Base-by-base conservation (phyloP, 495 filamentous ascomycete genomes). In the Pseudotulostoma volvatum region DNA sequence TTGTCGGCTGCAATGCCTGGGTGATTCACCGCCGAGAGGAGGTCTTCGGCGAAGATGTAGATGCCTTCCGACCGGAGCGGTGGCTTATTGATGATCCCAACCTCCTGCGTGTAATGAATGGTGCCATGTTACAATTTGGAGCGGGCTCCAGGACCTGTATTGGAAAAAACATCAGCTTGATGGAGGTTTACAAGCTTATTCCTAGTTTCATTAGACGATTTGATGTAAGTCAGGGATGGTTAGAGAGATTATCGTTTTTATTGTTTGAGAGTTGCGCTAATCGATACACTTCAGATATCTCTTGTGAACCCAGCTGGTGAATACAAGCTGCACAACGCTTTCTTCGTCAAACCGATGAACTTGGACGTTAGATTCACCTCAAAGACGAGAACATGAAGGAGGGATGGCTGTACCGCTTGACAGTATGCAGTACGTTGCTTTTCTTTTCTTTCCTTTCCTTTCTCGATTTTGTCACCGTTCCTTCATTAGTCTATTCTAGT, bases 131-230 rank as follows among this genome's bases (percentile, higher is more conserved):
- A 41, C 74, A 77, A 77, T 84, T 79, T 60, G 77, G 78, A 1
- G 67, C 70, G 2, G 78, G 78, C 0, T 56, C 64, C 11, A 50
- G 77, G 33, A 73, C 70, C 0, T 84, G 78, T 45, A 74, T 80
- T 34, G 78, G 78, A 3, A 72, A 73, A 70, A 83, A 87, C 45
- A 83, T 90, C 42, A 75, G 71, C 18, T 48, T 85, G 47, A 48
- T 84, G 53, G 83, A 87, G 67, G 78, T 87, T 41, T 78, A 82
- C 45, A 90, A 90, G 62, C 48, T 87, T 31, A 68, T 86, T 14
- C 83, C 81, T 33, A 76, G 68, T 41, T 61, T 87, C 45, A 51
- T 86, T 45, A 63, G 77, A 41, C 58, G 71, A 40, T 88, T 84
- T 55, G 74, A 82, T 39, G 55, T 74, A 77, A 49, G 75, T 78